These are phyloP conservation scores for Eucalyptus virginea DNA, from an alignment of 345 rosid species.

Conservation along the genomic window DNA sequence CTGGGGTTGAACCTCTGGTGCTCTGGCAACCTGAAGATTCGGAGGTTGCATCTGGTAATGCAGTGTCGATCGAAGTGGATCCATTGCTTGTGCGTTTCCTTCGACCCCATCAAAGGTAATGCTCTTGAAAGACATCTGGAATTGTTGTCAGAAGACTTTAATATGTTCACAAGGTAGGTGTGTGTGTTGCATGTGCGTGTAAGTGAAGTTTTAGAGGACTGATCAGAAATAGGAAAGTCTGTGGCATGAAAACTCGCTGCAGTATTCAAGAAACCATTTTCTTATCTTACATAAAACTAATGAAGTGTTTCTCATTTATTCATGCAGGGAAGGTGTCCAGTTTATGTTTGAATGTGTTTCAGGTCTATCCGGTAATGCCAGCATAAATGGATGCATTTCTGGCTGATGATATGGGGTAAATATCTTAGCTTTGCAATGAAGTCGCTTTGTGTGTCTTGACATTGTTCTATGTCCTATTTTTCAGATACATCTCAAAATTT, in stretches of 20 bases:
- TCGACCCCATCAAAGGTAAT: conserved; percentile 97
- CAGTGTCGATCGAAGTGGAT: conserved; percentile 54
- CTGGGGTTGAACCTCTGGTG: conserved; percentile 74
- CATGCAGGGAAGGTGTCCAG: conserved; percentile 96
- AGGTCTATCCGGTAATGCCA: conserved; percentile 39
- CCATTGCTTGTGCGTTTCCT: conserved; percentile 84
- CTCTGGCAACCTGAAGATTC: conserved; percentile 73
- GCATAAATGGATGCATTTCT: conserved; percentile 90
- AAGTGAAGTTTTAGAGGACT: not conserved
- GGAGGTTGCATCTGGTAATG: conserved; percentile 20
- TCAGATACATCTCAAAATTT: not conserved
- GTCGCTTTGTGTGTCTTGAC: not conserved
- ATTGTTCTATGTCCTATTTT: not conserved
- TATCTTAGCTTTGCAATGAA: not conserved
- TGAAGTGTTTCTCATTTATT: not conserved
- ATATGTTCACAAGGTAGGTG: not conserved
- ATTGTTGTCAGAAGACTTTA: not conserved
- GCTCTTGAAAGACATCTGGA: not conserved
- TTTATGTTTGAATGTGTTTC: conserved; percentile 97
- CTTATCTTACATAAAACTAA: not conserved
- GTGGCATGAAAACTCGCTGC: not conserved
- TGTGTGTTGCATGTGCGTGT: accelerated
- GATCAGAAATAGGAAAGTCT: not conserved
- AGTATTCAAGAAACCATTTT: not conserved
- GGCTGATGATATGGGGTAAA: conserved; percentile 99